Percentiles rank a stretch among this genome's conserved stretches.
Evolutionary conservation across 1,284 basidiomycete species (phyloP).

Genomic region (Tetrapyrgos nigripes): DNA sequence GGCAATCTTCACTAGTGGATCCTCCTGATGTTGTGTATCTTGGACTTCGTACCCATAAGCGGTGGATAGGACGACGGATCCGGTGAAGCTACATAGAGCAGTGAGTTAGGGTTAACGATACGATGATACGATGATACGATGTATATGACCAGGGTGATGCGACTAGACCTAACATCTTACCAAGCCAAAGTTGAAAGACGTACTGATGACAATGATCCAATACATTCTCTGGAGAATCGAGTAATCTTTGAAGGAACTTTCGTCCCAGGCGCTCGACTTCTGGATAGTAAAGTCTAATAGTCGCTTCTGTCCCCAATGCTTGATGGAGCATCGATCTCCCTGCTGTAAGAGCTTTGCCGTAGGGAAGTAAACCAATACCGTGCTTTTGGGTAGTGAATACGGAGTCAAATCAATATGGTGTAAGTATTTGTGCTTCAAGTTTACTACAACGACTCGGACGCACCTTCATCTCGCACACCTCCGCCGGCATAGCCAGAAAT

Average conservation of each 20-base stretch:
- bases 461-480: slow-evolving; percentile 17
- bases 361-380: background rate
- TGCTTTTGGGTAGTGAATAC: no score
- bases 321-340: slow-evolving; percentile 19
- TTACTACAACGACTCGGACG: slow-evolving; percentile 26
- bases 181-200: background rate
- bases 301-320: slow-evolving; percentile 28
- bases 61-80: slow-evolving; percentile 33
- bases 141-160: no score
- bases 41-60: slow-evolving; percentile 37
- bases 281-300: slow-evolving; percentile 19
- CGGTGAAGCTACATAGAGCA: slow-evolving; percentile 26
- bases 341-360: slow-evolving; percentile 4
- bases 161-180: no score
- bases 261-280: slow-evolving; percentile 26
- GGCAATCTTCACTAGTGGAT: slow-evolving; percentile 24
- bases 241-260: slow-evolving; percentile 29
- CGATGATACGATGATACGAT: no score
- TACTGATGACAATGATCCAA: slow-evolving; percentile 20
- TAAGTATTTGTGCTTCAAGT: no score
- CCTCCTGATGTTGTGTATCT: slow-evolving; percentile 18
- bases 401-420: no score
- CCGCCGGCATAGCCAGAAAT: slow-evolving; percentile 17
- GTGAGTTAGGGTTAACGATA: no score
- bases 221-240: slow-evolving; percentile 20